Evolutionary conservation across 495 filamentous ascomycete genomes (phyloP).

Genomic region (Melanomma pulvis-pyrius): DNA sequence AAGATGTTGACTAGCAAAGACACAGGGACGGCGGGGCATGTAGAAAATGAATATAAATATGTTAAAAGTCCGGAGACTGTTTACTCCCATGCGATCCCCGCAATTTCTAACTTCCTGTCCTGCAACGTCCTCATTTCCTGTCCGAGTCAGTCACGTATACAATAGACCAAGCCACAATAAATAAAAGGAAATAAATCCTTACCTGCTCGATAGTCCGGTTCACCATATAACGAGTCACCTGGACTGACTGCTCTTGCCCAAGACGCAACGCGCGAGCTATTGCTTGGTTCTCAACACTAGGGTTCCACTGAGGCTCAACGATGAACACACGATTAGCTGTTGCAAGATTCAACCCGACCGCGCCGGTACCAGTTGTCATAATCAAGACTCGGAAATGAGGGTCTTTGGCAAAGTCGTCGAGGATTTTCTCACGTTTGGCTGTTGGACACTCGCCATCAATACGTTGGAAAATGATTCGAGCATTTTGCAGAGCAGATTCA

Average conservation of each 20-base stretch:
- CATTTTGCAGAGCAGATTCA: not conserved
- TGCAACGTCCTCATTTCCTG: constrained; percentile 21
- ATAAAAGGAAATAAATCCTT: no score
- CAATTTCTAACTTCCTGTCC: constrained; percentile 18
- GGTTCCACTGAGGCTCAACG: constrained; percentile 46
- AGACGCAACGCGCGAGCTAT: constrained; percentile 37
- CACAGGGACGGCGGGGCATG: no score
- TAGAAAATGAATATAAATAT: no score
- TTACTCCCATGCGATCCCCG: constrained; percentile 18
- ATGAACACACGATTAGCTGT: constrained; percentile 39
- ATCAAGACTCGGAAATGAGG: constrained; percentile 28
- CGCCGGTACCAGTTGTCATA: constrained; percentile 38
- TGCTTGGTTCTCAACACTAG: constrained; percentile 43
- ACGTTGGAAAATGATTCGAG: not conserved
- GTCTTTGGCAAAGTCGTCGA: constrained; percentile 31
- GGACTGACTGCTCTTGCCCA: constrained; percentile 24
- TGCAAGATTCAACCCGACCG: constrained; percentile 42
- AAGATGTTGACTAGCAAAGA: no score
- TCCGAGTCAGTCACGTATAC: not conserved
- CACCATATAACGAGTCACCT: constrained; percentile 22
- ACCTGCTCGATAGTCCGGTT: constrained; percentile 22
- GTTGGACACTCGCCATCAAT: constrained; percentile 24
- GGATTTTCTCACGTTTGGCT: constrained; percentile 13
- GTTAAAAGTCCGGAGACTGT: not conserved
- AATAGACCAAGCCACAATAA: not conserved